phyloP scores from a whole-genome alignment of 2,329 filamentous ascomycete species.

The Pseudocercospora fuligena region DNA sequence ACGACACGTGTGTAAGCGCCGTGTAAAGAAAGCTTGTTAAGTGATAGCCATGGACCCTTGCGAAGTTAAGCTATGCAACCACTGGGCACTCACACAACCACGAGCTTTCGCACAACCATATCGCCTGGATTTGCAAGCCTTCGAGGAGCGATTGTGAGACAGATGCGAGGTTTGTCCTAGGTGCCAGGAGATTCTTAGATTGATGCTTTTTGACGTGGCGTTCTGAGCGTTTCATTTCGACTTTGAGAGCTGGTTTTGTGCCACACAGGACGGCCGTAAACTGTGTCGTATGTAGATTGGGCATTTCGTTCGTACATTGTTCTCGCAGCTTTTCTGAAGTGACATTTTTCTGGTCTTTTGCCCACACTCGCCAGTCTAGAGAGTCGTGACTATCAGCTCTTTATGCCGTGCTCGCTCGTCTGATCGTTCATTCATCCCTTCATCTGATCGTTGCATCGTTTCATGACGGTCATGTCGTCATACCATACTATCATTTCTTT shows the following conservation, averaged over 20 bases:
- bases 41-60: background rate
- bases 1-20: background rate
- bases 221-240: background rate
- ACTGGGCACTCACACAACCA: background rate
- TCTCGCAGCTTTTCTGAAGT: background rate
- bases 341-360: background rate
- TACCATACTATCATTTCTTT: slow-evolving; percentile 7
- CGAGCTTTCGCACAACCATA: background rate
- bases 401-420: background rate
- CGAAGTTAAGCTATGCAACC: background rate
- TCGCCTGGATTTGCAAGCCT: background rate
- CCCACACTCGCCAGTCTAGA: background rate
- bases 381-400: no score
- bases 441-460: background rate
- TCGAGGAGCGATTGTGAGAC: background rate
- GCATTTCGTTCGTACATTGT: background rate
- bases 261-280: background rate
- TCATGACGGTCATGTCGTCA: background rate
- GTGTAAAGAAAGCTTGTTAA: background rate
- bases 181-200: background rate
- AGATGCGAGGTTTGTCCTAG: background rate
- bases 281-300: background rate
- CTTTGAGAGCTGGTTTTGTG: background rate
- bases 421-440: background rate
- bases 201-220: background rate